A percentile compares a stretch with the other conserved stretches of the same genome.
Evolutionary conservation across 176 grass and related monocot species (phyloP).

Genomic region (Aegilops umbellulata): DNA sequence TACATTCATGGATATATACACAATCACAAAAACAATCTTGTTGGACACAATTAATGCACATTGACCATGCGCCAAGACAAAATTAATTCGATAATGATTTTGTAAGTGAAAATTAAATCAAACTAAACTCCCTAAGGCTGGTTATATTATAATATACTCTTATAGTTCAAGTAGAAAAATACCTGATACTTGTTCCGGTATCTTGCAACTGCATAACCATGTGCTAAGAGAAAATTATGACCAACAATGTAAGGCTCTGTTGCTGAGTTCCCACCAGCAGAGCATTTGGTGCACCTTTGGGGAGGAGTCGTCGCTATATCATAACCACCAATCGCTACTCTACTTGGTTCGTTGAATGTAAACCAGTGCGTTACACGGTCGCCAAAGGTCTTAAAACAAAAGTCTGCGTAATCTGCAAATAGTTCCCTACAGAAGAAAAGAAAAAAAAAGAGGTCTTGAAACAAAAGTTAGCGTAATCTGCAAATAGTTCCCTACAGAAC

Average conservation of each 20-base stretch:
- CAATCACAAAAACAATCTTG: not conserved
- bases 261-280: slow-evolving; percentile 58
- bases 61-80: not conserved
- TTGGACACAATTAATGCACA: not conserved
- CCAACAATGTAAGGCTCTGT: slow-evolving; percentile 69
- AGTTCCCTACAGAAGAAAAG: no score
- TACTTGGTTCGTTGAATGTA: slow-evolving; percentile 73
- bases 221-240: slow-evolving; percentile 64
- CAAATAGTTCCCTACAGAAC: slow-evolving; percentile 52
- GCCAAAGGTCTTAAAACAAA: slow-evolving; percentile 26
- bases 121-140: not conserved
- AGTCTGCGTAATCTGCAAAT: no score
- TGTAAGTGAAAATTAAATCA: not conserved
- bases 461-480: slow-evolving; percentile 61
- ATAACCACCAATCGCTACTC: slow-evolving; percentile 51
- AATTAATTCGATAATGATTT: not conserved
- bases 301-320: slow-evolving; percentile 43
- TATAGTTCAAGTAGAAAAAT: slow-evolving; percentile 31
- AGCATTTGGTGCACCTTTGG: slow-evolving; percentile 43
- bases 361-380: slow-evolving; percentile 76
- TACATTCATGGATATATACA: not conserved
- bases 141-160: not conserved
- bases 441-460: slow-evolving; percentile 34
- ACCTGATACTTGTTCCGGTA: slow-evolving; percentile 72
- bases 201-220: slow-evolving; percentile 63